These are phyloP conservation scores for Helianthus annuus DNA, from an alignment of 129 eudicot species.

Conservation along the genomic window HanXRQr2.0-SUNRISE NC_035433.2:107460765-107461264, in stretches of 20 bases:
- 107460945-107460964: slow-evolving; percentile 91
- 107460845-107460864: slow-evolving; percentile 36
- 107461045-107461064: slow-evolving; percentile 44
- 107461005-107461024: slow-evolving; percentile 50
- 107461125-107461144: slow-evolving; percentile 24
- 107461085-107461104: slow-evolving; percentile 58
- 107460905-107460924: slow-evolving; percentile 62
- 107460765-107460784: slow-evolving; percentile 83
- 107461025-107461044: slow-evolving; percentile 46
- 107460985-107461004: slow-evolving; percentile 48
- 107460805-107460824: slow-evolving; percentile 66
- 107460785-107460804: slow-evolving; percentile 77
- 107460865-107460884: slow-evolving; percentile 69
- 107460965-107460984: slow-evolving; percentile 59
- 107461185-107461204: slow-evolving; percentile 36
- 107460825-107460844: slow-evolving; percentile 62
- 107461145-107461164: slow-evolving; percentile 31
- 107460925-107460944: slow-evolving; percentile 92
- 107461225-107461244: slow-evolving; percentile 50
- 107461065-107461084: slow-evolving; percentile 64
- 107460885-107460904: slow-evolving; percentile 84
- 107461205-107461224: slow-evolving; percentile 72
- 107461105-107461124: slow-evolving; percentile 73
- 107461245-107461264: slow-evolving; percentile 63
- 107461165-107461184: slow-evolving; percentile 23